A percentile compares a stretch with the other conserved stretches of the same genome.
phyloP scores from a whole-genome alignment of 371 early-diverging fungal genomes.

The Haplosporangium sp. region DNA sequence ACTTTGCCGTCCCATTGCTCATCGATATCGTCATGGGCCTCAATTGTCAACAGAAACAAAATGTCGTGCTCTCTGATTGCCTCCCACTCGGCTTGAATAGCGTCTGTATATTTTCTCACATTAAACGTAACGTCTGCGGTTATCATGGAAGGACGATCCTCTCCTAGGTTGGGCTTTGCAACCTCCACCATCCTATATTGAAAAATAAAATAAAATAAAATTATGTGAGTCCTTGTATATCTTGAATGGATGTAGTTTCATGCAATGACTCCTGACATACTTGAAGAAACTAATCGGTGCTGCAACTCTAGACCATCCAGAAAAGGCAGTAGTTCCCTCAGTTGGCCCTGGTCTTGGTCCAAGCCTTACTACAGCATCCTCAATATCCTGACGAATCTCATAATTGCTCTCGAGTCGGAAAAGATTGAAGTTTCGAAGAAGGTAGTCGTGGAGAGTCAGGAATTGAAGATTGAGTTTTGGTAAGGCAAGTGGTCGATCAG shows the following conservation, averaged over 20 bases:
- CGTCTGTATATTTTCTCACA: slow-evolving; percentile 72
- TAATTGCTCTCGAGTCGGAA: slow-evolving; percentile 83
- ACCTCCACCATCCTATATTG: slow-evolving; percentile 73
- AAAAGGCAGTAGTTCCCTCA: slow-evolving; percentile 76
- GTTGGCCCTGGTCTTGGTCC: slow-evolving; percentile 74
- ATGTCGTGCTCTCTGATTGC: slow-evolving; percentile 84
- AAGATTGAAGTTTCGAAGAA: slow-evolving; percentile 87
- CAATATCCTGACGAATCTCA: slow-evolving; percentile 89
- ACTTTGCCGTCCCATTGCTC: slow-evolving; percentile 60
- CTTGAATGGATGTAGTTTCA: not conserved
- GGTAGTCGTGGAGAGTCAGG: slow-evolving; percentile 91
- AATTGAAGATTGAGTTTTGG: slow-evolving; percentile 96
- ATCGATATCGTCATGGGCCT: slow-evolving; percentile 68
- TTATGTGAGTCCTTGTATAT: not conserved
- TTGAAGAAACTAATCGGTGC: slow-evolving; percentile 71
- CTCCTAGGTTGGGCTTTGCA: slow-evolving; percentile 81
- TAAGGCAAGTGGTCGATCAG: slow-evolving; percentile 79
- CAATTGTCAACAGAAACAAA: slow-evolving; percentile 80
- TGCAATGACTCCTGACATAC: slow-evolving; percentile 45
- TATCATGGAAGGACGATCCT: slow-evolving; percentile 78
- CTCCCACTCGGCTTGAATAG: slow-evolving; percentile 91
- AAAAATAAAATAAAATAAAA: not conserved
- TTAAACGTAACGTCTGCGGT: slow-evolving; percentile 79
- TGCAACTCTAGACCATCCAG: slow-evolving; percentile 96
- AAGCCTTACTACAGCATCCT: slow-evolving; percentile 87